phyloP scores from a whole-genome alignment of 1,284 basidiomycete genomes.

The Tetrapyrgos nigripes region DNA sequence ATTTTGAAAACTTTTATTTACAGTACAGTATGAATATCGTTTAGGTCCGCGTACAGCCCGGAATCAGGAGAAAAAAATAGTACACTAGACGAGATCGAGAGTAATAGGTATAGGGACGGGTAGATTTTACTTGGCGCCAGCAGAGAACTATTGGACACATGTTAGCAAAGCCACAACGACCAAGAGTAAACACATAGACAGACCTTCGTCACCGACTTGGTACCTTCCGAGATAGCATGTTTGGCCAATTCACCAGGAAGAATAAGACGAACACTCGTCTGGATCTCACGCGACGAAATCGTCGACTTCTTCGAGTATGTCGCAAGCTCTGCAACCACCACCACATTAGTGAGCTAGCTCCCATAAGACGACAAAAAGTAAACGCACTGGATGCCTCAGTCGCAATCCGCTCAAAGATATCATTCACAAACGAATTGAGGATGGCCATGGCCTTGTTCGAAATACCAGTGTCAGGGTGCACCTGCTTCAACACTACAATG shows the following conservation, averaged over 20 bases:
- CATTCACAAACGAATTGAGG: conserved; percentile 82
- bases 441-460: conserved; percentile 90
- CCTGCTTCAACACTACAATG: conserved; percentile 76
- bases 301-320: conserved; percentile 88
- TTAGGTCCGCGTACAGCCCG: not conserved
- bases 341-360: not conserved
- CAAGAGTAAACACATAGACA: not conserved
- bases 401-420: conserved; percentile 87
- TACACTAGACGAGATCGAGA: not conserved
- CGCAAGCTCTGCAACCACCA: conserved; percentile 64
- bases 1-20: conserved; percentile 7
- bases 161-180: not conserved
- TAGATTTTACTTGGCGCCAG: conserved; percentile 12
- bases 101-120: conserved; percentile 11
- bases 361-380: not conserved
- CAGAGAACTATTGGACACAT: conserved; percentile 11
- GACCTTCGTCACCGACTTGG: conserved; percentile 18
- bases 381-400: conserved; percentile 79
- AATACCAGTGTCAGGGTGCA: conserved; percentile 89
- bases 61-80: not conserved
- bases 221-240: conserved; percentile 71
- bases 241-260: conserved; percentile 80
- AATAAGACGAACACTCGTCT: conserved; percentile 84
- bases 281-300: conserved; percentile 88
- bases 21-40: not conserved